Base-by-base conservation (phyloP, 805 yeast species). In the Torulaspora delbrueckii region DNA sequence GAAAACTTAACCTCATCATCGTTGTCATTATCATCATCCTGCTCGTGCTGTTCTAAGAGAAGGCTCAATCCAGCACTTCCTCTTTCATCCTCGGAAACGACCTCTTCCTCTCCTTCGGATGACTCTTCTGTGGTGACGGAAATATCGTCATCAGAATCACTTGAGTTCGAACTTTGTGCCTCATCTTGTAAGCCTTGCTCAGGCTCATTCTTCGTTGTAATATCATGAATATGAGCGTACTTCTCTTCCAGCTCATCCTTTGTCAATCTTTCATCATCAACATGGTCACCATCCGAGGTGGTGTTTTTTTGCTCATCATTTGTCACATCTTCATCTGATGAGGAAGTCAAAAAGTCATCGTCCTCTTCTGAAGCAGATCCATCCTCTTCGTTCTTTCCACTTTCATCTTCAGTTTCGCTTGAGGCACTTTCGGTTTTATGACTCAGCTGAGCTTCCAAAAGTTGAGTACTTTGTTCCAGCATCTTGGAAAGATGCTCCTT, bases 391-490 rank as follows among this genome's bases (percentile, higher is more conserved):
- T 56, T 53, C 27, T 51, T 46, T 14, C 51, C 57, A 32, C 45
- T 39, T 13, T 52, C 56, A 22, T 47, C 37, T 35, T 44, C 50
- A 19, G 33, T 33, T 19, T 42, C 48, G 25, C 43, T 42, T n/a
- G 42, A 40, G 13, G 48, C 66, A 1, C 59, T 66, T 12, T 60
- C 68, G 1, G 54, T 58, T 6, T 47, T 55, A 42, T 73, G 73
- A 25, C 77, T 79, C 46, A 85, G 64, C 53, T 91, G 95, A 1
- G 96, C 95, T 50, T 89, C 96, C 24, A 91, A 71, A 28, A 91
- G 74, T 60, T 86, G 90, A 0, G 96, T 87, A 19, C 96, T 87
- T 58, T 90, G 93, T 58, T 90, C 95, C 46, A 91, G 70, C 74
- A 91, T 90, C 59, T 87, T 84, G 46, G 87, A 81, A 46, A 91